Conservation (phyloP, 2,329 filamentous ascomycete genomes). For the Verticillium dahliae region DNA sequence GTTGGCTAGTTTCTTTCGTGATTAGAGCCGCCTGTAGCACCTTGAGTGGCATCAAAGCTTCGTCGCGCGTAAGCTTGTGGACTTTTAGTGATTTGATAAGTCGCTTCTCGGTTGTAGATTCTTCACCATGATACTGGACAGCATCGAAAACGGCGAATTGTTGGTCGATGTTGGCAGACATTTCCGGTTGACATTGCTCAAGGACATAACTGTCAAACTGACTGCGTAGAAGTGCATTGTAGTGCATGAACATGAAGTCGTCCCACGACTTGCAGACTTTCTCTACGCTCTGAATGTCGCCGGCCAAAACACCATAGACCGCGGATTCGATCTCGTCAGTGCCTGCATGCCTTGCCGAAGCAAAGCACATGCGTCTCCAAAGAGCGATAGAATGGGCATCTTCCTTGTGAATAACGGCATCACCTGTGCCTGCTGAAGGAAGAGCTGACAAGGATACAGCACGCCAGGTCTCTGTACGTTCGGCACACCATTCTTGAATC, state of each 20-base stretch:
- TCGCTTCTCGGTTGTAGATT: conserved; percentile 43
- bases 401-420: conserved; percentile 29
- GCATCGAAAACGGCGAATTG: conserved; percentile 60
- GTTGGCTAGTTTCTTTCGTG: conserved; percentile 50
- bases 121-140: conserved; percentile 54
- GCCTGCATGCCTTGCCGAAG: conserved; percentile 61
- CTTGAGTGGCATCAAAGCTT: conserved; percentile 62
- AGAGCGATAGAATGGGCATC: conserved; percentile 47
- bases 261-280: conserved; percentile 75
- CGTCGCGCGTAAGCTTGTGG: conserved; percentile 45
- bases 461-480: conserved; percentile 83
- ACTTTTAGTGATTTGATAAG: conserved; percentile 57
- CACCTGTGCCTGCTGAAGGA: conserved; percentile 43
- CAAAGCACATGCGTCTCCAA: conserved; percentile 74
- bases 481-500: conserved; percentile 79
- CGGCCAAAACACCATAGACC: conserved; percentile 84
- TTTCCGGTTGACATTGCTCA: conserved; percentile 44
- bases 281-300: conserved; percentile 72
- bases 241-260: conserved; percentile 79
- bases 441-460: conserved; percentile 74
- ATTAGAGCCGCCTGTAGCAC: conserved; percentile 72
- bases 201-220: conserved; percentile 71
- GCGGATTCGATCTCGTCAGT: conserved; percentile 77
- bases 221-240: conserved; percentile 75
- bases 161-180: conserved; percentile 46